Conservation (phyloP, 441 rosid genomes). For the Corymbia citriodora region DNA sequence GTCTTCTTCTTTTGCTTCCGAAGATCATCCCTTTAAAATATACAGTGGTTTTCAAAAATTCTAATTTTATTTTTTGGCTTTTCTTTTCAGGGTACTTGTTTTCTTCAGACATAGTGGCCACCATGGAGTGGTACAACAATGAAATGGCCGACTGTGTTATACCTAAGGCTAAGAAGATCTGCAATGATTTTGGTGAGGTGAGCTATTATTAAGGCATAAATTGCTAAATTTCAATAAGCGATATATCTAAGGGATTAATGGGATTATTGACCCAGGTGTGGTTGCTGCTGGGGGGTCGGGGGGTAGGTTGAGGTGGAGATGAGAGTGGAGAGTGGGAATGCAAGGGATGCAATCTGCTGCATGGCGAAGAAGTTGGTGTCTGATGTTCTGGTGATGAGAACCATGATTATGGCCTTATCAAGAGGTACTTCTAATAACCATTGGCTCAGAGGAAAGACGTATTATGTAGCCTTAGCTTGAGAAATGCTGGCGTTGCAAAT, state of each 20-base stretch:
- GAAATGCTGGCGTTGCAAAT: background rate
- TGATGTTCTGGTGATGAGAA: constrained; percentile 50
- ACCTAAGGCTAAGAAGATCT: constrained; percentile 35
- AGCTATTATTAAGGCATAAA: background rate
- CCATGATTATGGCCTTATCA: constrained; percentile 49
- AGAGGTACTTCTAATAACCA: constrained; percentile 23
- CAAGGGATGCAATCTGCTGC: constrained; percentile 49
- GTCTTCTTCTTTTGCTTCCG: background rate
- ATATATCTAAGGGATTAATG: background rate
- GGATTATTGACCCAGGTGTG: background rate
- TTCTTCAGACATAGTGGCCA: constrained; percentile 37
- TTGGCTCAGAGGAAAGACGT: background rate
- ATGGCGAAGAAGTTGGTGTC: constrained; percentile 28
- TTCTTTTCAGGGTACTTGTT: constrained; percentile 30
- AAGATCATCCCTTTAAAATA: background rate
- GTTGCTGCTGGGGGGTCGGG: background rate
- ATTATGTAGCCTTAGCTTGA: background rate
- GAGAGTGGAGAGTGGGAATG: constrained; percentile 32
- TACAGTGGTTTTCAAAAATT: background rate
- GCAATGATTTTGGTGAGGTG: constrained; percentile 21
- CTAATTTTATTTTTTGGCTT: background rate
- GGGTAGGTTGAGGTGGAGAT: constrained; percentile 42
- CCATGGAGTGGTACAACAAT: constrained; percentile 26
- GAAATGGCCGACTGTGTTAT: constrained; percentile 28
- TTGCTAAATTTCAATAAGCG: background rate